Percentiles rank a stretch among this genome's conserved stretches.
Evolutionary conservation across 1,284 basidiomycete genomes (phyloP).

Genomic region (Amylostereum areolatum): DNA sequence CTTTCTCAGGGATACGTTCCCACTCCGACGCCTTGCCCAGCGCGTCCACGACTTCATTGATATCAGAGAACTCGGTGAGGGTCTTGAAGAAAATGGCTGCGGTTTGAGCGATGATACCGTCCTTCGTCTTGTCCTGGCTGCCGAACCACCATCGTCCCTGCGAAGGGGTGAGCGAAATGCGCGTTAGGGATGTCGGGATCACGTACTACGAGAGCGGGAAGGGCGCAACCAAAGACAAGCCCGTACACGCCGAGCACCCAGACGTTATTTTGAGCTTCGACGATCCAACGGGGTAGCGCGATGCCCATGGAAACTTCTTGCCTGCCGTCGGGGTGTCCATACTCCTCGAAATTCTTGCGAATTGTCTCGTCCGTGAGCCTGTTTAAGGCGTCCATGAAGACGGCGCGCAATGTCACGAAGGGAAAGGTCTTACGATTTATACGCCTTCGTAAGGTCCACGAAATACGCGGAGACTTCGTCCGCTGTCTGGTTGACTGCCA

Average conservation of each 20-base stretch:
- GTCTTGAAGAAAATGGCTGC: conserved; percentile 90
- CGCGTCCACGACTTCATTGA: conserved; percentile 71
- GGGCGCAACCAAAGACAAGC: conserved; percentile 77
- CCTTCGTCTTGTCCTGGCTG: conserved; percentile 86
- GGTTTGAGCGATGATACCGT: conserved; percentile 80
- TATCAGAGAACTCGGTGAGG: conserved; percentile 74
- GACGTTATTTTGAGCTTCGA: conserved; percentile 88
- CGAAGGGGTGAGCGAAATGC: too few relatives aligned
- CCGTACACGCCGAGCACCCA: conserved; percentile 91
- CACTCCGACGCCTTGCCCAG: conserved; percentile 75
- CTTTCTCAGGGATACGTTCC: conserved; percentile 22
- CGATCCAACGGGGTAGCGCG: conserved; percentile 91
- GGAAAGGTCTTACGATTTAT: conserved; percentile 71
- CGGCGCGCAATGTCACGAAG: background rate
- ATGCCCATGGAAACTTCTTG: conserved; percentile 96
- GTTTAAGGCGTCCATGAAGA: background rate
- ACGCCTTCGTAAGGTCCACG: conserved; percentile 95
- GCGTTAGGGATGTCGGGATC: too few relatives aligned
- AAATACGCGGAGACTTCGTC: conserved; percentile 89
- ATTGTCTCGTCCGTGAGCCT: conserved; percentile 92
- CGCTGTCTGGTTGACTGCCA: conserved; percentile 78
- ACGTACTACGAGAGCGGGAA: conserved; percentile 82
- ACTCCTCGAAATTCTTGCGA: conserved; percentile 86
- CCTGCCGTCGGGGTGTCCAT: conserved; percentile 95
- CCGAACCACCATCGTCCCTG: conserved; percentile 98